Evolutionary conservation across 106 monocot species (phyloP).

Genomic region (Alisma plantagoaquatica): DNA sequence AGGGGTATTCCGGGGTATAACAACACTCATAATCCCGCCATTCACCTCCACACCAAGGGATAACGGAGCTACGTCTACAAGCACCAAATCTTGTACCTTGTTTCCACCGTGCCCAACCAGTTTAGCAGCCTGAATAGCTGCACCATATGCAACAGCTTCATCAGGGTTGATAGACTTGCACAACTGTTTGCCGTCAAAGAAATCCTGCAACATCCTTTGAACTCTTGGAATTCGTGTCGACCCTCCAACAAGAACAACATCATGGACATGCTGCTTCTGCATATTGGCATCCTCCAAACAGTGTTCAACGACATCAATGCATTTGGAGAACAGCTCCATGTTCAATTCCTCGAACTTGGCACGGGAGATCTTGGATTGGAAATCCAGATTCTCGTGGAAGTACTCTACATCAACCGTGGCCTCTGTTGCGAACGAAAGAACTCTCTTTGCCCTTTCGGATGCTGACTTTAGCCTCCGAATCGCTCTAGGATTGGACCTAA

Average conservation of each 20-base stretch:
- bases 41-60: neutral
- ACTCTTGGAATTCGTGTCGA: slow-evolving; percentile 26
- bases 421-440: no score
- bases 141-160: slow-evolving; percentile 11
- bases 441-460: no score
- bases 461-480: no score
- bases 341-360: no score
- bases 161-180: slow-evolving; percentile 14
- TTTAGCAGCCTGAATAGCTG: slow-evolving; percentile 10
- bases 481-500: no score
- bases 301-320: slow-evolving; percentile 51
- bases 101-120: slow-evolving; percentile 21
- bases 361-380: no score
- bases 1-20: slow-evolving; percentile 39
- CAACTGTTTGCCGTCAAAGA: slow-evolving; percentile 31
- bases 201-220: slow-evolving; percentile 32
- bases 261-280: neutral
- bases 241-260: slow-evolving; percentile 14
- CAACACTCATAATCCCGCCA: neutral
- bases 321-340: slow-evolving; percentile 46
- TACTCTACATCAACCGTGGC: no score
- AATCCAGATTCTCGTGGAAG: no score
- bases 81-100: slow-evolving; percentile 32
- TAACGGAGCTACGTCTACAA: slow-evolving; percentile 25
- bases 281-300: slow-evolving; percentile 40